These are phyloP conservation scores for Salvia hispanica DNA, from an alignment of 257 asterid species.

Conservation along the genomic window DNA sequence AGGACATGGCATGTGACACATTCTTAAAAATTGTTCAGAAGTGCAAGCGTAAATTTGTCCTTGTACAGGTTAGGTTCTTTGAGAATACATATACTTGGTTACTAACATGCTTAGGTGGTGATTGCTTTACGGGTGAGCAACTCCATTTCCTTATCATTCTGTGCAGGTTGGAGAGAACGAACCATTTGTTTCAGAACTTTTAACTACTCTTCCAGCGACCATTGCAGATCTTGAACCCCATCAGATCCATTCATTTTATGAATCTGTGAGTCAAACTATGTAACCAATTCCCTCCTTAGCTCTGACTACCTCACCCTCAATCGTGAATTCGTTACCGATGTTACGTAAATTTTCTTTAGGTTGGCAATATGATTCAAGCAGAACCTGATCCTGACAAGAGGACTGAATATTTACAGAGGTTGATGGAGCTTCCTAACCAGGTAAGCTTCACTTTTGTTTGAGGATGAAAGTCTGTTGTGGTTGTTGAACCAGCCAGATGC, in stretches of 20 bases:
- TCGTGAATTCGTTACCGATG: neutral
- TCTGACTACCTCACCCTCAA: conserved; percentile 13
- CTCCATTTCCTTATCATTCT: conserved; percentile 24
- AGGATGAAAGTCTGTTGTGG: conserved; percentile 14
- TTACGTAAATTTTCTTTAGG: conserved; percentile 49
- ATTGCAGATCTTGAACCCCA: conserved; percentile 93
- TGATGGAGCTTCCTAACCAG: conserved; percentile 96
- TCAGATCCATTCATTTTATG: conserved; percentile 96
- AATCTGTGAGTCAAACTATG: conserved; percentile 64
- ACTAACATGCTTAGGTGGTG: conserved; percentile 11
- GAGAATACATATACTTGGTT: neutral
- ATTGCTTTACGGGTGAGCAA: conserved; percentile 15
- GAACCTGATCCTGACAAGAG: conserved; percentile 91
- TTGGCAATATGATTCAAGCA: conserved; percentile 93
- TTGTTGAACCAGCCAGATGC: conserved; percentile 3
- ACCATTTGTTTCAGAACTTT: conserved; percentile 92
- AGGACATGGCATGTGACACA: conserved; percentile 99
- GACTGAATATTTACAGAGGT: conserved; percentile 84
- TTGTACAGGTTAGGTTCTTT: conserved; percentile 61
- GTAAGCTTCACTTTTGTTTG: conserved; percentile 39
- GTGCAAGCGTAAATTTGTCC: conserved; percentile 95
- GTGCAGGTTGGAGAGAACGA: conserved; percentile 93
- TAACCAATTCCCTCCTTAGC: neutral
- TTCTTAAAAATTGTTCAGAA: conserved; percentile 98
- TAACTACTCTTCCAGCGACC: conserved; percentile 76